Percentiles rank a stretch among this genome's conserved stretches.
phyloP scores from a whole-genome alignment of 1,284 basidiomycete genomes.

The Phylloboletellus chloephorus region DNA sequence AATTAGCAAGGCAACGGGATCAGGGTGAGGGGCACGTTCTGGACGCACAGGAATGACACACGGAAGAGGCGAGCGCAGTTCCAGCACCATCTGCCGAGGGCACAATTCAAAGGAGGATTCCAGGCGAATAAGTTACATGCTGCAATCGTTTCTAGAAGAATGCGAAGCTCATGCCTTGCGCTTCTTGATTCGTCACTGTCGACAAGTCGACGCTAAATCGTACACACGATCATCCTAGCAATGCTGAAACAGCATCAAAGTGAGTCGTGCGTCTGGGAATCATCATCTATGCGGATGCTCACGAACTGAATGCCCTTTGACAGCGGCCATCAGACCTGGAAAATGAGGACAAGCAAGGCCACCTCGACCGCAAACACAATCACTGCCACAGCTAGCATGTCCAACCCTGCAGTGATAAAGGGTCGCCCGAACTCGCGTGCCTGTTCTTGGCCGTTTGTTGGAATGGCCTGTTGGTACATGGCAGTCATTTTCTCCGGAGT shows the following conservation, averaged over 20 bases:
- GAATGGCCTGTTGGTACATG: constrained; percentile 20
- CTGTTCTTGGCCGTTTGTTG: constrained; percentile 55
- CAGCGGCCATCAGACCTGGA: constrained; percentile 29
- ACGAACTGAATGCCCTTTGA: constrained; percentile 8
- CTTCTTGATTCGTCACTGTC: constrained; percentile 11
- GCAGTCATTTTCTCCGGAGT: constrained; percentile 26
- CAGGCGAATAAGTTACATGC: constrained; percentile 5
- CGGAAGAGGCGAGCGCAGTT: constrained; percentile 2
- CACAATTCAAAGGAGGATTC: constrained; percentile 1
- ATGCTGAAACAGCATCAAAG: neutral
- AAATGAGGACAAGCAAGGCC: constrained; percentile 55
- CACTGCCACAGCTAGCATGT: constrained; percentile 56
- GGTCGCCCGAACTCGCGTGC: constrained; percentile 65
- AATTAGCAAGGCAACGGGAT: constrained; percentile 20
- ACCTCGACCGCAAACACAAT: constrained; percentile 64
- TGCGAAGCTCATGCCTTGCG: constrained; percentile 4
- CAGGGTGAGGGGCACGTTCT: constrained; percentile 11
- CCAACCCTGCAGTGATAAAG: constrained; percentile 76
- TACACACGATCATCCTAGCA: constrained; percentile 2
- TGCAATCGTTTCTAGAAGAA: neutral
- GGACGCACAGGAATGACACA: constrained; percentile 6
- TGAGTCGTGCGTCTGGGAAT: neutral
- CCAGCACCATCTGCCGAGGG: neutral
- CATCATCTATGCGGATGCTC: constrained; percentile 1
- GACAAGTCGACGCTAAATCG: constrained; percentile 16